Conservation (phyloP, 2,329 filamentous ascomycete species). For the Fusarium floridanum region DNA sequence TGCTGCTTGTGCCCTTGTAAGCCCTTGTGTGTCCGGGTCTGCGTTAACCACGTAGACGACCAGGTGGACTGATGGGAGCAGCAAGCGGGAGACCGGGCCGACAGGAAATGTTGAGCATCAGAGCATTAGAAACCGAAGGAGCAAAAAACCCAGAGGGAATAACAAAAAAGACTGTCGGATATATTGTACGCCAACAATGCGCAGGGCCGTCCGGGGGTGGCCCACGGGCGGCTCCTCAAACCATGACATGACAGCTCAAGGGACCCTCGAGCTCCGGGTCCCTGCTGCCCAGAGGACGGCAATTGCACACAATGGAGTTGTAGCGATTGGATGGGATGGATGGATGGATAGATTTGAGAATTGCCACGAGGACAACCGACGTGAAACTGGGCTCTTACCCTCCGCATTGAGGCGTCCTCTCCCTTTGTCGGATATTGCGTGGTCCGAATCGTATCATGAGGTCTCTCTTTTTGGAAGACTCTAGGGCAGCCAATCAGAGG, state of each 20-base stretch:
- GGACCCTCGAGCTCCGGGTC: constrained; percentile 14
- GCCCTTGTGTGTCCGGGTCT: constrained; percentile 16
- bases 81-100: constrained; percentile 17
- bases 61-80: constrained; percentile 34
- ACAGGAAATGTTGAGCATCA: constrained; percentile 4
- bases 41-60: constrained; percentile 30
- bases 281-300: constrained; percentile 7
- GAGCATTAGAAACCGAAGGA: background rate
- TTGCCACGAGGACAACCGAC: constrained; percentile 3
- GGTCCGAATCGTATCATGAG: constrained; percentile 39
- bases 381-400: background rate
- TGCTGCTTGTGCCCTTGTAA: constrained; percentile 9
- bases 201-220: background rate
- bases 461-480: constrained; percentile 27
- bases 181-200: constrained; percentile 1
- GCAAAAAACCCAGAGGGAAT: background rate
- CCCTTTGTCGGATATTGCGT: constrained; percentile 27
- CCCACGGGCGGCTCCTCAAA: constrained; percentile 11
- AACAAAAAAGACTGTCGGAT: constrained; percentile 12
- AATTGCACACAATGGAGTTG: constrained; percentile 13
- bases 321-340: constrained; percentile 12
- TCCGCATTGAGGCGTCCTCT: background rate
- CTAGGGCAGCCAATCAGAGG: constrained; percentile 23
- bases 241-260: constrained; percentile 17
- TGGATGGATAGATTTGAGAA: constrained; percentile 3